Base-by-base conservation (phyloP, 2,329 filamentous ascomycete species). In the Fusarium brevicatenulatum region DNA sequence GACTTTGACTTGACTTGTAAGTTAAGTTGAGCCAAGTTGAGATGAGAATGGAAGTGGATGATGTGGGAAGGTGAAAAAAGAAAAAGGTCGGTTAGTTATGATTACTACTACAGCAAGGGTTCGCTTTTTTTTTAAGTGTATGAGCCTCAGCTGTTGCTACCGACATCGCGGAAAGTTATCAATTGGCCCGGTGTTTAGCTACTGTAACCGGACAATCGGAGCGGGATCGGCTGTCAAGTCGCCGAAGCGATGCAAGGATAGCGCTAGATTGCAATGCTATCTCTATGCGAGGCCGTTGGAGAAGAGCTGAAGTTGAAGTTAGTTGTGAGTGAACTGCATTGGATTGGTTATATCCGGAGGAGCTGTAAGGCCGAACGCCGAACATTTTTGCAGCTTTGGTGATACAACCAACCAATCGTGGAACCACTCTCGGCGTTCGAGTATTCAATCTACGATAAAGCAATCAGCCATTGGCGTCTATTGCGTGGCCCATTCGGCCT, bases 291-390 rank as follows among this genome's bases (percentile, higher is more conserved):
- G 44, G 34, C 55, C 46, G 66, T 73, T 62, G 55, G 60, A 72
- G 54, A 67, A 43, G 50, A 42, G 40, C 52, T 69, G 52, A 44
- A 68, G 55, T 66, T 42, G 57, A 53, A 25, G 39, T 43, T 57
- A 21, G 15, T n/a, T 32, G 40, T 47, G 43, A 53, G 28, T 36
- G 32, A 36, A 15, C 13, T 21, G 49, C 9, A 25, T 25, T 25
- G 49, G 32, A 36, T 36, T 52, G 32, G n/a, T 66, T 72, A 62
- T 57, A 54, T 61, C 59, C 71, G 71, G 71, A 73, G 43, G 46
- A 57, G 68, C 46, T 72, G 68, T 74, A 74, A 65, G 28, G 56
- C 71, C 71, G 71, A 72, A n/a, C 50, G 52, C 71, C 71, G 67
- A 69, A 57, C 68, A 57, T 69, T 72, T 61, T 40, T 66, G 39